Conservation (phyloP, 345 rosid species). For the Brassica juncea region DNA sequence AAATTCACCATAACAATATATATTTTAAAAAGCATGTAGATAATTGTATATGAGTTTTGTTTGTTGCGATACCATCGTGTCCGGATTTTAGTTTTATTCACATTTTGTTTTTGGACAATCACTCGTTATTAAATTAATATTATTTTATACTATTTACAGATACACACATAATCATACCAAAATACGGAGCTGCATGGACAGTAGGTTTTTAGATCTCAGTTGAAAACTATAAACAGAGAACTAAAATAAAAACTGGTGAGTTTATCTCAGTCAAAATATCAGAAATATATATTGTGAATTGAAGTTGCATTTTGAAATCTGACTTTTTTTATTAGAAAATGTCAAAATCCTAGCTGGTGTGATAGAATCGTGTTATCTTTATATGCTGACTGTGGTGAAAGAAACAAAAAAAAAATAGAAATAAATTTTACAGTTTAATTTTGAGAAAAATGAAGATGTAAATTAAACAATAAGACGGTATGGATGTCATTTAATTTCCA, state of each 20-base stretch:
- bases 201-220: neutral
- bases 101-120: neutral
- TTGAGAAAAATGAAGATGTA: neutral
- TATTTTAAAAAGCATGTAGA: neutral
- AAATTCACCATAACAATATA: neutral
- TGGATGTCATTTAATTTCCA: conserved; percentile 29
- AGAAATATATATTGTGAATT: neutral
- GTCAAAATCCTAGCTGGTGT: neutral
- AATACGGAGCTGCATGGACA: neutral
- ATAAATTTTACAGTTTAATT: neutral
- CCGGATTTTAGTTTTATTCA: conserved; percentile 5
- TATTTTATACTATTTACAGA: neutral
- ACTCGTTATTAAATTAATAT: neutral
- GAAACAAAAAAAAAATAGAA: neutral
- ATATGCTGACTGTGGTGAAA: neutral
- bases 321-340: neutral
- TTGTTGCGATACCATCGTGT: conserved; percentile 6
- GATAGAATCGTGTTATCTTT: neutral
- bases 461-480: neutral
- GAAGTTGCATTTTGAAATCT: neutral
- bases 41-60: conserved; percentile 20
- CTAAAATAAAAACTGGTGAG: neutral
- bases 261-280: neutral
- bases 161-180: neutral
- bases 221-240: neutral